Evolutionary conservation across 768 basidiomycete genomes (phyloP), one percentile per base, ranked within the genome.

Genomic region (Kwoniella heveanensis): DNA sequence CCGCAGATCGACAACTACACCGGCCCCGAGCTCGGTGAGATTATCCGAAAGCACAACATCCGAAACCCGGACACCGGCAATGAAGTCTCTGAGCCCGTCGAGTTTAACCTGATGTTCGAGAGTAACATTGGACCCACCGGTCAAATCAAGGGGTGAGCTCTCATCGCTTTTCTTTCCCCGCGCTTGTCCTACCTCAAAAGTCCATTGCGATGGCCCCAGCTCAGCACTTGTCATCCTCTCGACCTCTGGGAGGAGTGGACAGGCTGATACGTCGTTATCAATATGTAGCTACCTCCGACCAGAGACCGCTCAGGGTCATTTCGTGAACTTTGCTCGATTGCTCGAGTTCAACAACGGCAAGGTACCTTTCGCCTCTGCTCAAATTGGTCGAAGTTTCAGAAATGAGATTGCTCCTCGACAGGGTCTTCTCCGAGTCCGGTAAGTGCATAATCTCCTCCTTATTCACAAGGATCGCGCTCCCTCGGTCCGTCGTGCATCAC

Each of bases 31-130:
- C 85, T 99, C 52, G 94, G 95, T 56, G 86, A 89, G 69, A 86
- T 98, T 54, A 91, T 92, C 80, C 83, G 84, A 50, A 88, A 86
- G 70, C 83, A 91, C 81, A 83, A 87, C 63, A 89, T 98, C 77
- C 83, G 84, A 54, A 95, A 94, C 77, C 95, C 95, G 1, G 91
- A 90, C 67, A 95, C 94, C 0, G 89, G 86, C 72, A 97, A 99
- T 79, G 89, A 90, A 73, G 89, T 98, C 29, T 84, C 88, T 50
- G 92, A 94, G 77, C 96, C 96, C 9, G 89, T 91, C 74, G 87
- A 89, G 77, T 99, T 98, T 85, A 99, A 98, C 82, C 86, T 98
- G 76, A 98, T 99, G 96, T 98, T 99, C 81, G 88, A 91, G 53
- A 92, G 90, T 77, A 91, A 89, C 81, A 97, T 99, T 75, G 96